Conservation (phyloP, 2,329 filamentous ascomycete species). For the Aspergillus costaricaensis region DNA sequence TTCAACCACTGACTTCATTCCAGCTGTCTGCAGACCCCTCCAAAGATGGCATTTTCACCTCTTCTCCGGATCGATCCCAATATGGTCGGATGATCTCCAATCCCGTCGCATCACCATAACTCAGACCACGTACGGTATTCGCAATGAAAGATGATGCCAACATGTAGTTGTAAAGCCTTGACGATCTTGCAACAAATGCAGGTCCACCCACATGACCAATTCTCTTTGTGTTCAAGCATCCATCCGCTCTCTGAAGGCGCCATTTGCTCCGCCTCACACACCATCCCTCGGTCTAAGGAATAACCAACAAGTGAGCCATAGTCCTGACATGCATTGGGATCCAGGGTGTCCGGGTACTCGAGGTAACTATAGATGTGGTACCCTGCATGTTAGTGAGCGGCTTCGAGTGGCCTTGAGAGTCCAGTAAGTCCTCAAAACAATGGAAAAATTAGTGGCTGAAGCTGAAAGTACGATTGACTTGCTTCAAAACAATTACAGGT, state of each 20-base stretch:
- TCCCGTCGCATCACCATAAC: no score
- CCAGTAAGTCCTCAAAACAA: not conserved
- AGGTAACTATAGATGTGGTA: not conserved
- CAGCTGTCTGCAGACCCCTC: no score
- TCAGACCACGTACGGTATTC: no score
- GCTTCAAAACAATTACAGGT: no score
- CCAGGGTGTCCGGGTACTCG: not conserved
- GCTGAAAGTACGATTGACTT: not conserved
- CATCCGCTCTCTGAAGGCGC: not conserved
- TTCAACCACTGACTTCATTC: no score
- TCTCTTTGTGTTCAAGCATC: not conserved
- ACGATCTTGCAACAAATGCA: no score
- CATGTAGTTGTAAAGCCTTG: no score
- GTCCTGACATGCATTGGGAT: not conserved
- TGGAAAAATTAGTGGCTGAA: not conserved
- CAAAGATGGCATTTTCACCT: no score
- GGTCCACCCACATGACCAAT: not conserved
- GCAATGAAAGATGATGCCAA: no score
- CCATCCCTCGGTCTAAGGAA: not conserved
- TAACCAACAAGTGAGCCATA: not conserved
- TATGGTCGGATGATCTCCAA: no score
- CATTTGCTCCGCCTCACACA: not conserved
- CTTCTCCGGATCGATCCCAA: no score
- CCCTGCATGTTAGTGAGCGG: not conserved
- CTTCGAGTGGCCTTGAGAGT: not conserved